These are phyloP conservation scores for Flaveria bidentis DNA, from an alignment of 129 eudicot species.

Conservation along the genomic window DNA sequence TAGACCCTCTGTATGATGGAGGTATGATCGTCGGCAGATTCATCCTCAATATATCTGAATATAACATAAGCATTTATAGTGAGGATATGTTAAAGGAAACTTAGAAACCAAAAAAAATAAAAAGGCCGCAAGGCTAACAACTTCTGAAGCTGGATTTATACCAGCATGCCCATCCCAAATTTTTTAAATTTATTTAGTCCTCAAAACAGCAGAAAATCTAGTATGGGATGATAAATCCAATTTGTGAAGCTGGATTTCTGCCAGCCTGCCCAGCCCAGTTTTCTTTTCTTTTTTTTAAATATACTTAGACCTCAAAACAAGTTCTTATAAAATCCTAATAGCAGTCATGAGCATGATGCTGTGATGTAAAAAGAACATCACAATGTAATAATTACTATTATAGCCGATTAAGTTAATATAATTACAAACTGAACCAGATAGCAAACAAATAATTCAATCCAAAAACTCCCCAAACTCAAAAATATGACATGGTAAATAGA, in stretches of 20 bases:
- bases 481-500: conserved; percentile 4
- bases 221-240: background rate
- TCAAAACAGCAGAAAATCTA: background rate
- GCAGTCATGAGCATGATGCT: background rate
- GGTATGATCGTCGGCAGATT: conserved; percentile 77
- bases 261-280: background rate
- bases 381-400: background rate
- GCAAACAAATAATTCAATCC: background rate
- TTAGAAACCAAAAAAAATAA: conserved; percentile 6
- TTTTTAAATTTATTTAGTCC: background rate
- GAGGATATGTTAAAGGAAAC: conserved; percentile 10
- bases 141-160: too few relatives aligned
- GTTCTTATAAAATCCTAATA: background rate
- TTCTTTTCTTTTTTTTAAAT: background rate
- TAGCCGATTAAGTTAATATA: background rate
- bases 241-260: background rate
- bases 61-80: conserved; percentile 17
- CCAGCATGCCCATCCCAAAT: too few relatives aligned
- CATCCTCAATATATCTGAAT: conserved; percentile 78
- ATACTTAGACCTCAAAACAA: background rate
- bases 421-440: background rate
- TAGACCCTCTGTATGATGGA: conserved; percentile 94
- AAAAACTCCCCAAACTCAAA: background rate
- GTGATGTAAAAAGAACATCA: background rate
- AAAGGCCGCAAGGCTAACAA: background rate